Evolutionary conservation across 805 yeast species (phyloP), one percentile per base, ranked within the genome.

Genomic region (Lachancea waltii): DNA sequence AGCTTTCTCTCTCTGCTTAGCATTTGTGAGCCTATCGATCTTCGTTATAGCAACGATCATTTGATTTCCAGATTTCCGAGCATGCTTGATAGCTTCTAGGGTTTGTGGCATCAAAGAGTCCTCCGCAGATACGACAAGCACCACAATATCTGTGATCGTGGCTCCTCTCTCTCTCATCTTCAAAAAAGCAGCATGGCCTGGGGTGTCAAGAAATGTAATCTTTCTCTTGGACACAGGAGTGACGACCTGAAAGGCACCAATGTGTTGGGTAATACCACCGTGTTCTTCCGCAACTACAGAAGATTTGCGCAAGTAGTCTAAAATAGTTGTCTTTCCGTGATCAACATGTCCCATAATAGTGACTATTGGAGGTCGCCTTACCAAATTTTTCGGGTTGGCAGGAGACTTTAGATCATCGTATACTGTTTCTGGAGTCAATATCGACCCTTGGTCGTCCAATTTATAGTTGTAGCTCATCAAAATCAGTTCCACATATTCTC

Each of bases 261-360:
- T 92, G 58, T 87, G 97, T 60, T 92, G 98, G 0, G 98, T 92
- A 36, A 92, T 92, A 14, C 98, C 97, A 38, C 98, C 98, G 58
- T 79, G 84, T 57, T 92, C 98, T 29, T 79, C 73, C 21, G 77
- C 75, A 0, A 81, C 97, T 6, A 92, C 77, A 0, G 89, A 76
- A 0, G 95, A 82, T 48, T 85, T 86, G 31, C 97, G 70, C 51
- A 92, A 65, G 53, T 78, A 76, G 59, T 92, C 98, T 39, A 92
- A 70, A 43, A 92, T 80, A 0, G 98, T 90, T 2, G 98, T 92
- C 58, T 92, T 92, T 2, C 98, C 98, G 56, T 92, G 98, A 61
- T 92, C 98, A 21, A 92, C 98, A 60, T 92, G 98, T 2, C 98
- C 98, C 97, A 92, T 92, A 36, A 92, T 85, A 0, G 98, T 89